Conservation (phyloP, 306 rosid genomes). For the Senna tora region DNA sequence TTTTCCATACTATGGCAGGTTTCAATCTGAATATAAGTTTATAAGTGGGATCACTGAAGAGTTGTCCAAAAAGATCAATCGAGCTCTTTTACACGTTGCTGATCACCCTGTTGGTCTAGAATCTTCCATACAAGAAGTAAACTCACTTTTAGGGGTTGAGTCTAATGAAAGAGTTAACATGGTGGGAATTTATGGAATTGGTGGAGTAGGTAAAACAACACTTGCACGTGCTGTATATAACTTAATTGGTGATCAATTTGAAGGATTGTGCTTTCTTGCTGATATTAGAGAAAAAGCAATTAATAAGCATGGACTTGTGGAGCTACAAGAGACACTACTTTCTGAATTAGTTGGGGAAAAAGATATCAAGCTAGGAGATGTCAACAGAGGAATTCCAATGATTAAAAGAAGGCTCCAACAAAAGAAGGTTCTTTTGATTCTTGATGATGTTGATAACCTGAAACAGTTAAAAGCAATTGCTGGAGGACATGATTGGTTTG, state of each 20-base stretch:
- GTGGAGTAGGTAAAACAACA: conserved; percentile 39
- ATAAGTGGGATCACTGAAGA: neutral
- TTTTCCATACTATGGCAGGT: neutral
- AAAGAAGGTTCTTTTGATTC: conserved; percentile 33
- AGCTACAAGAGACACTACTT: conserved; percentile 36
- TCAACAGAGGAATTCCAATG: neutral
- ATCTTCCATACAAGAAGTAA: neutral
- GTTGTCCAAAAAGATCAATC: conserved; percentile 1
- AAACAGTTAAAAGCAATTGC: conserved; percentile 16
- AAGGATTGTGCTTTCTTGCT: conserved; percentile 30
- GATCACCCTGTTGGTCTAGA: conserved; percentile 33
- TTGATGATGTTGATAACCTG: conserved; percentile 31
- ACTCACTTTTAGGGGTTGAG: conserved; percentile 6
- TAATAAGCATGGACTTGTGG: neutral
- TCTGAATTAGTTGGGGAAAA: neutral
- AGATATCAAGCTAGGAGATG: conserved; percentile 16
- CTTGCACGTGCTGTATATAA: conserved; percentile 34
- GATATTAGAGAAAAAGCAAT: conserved; percentile 19
- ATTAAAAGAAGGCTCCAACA: conserved; percentile 18
- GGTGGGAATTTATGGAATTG: conserved; percentile 37
- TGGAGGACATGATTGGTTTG: conserved; percentile 33
- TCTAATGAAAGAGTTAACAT: neutral
- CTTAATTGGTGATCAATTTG: conserved; percentile 24
- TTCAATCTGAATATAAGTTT: conserved; percentile 16
- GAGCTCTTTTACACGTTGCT: conserved; percentile 13